A percentile compares a stretch with the other conserved stretches of the same genome.
These are phyloP conservation scores for Microthyrium microscopicum DNA, from an alignment of 2,329 filamentous ascomycete species.

Conservation along the genomic window DNA sequence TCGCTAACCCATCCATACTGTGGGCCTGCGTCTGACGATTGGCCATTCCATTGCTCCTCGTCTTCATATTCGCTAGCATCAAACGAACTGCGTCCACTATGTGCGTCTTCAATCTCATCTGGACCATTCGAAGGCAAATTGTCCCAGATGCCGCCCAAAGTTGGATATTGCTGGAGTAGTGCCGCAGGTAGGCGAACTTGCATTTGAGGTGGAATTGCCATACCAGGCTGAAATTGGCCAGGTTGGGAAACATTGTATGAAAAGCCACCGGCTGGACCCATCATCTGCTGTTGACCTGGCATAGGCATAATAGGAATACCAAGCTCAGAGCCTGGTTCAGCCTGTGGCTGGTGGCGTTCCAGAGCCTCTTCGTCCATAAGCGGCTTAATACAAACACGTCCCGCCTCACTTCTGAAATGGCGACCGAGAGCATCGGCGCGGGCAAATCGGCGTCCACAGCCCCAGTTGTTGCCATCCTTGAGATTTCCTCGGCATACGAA, in stretches of 20 bases:
- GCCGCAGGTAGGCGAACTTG: slow-evolving; percentile 62
- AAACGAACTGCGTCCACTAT: slow-evolving; percentile 6
- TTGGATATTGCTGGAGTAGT: slow-evolving; percentile 80
- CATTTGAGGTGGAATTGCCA: slow-evolving; percentile 30
- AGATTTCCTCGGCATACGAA: slow-evolving; percentile 92
- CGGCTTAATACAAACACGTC: slow-evolving; percentile 93
- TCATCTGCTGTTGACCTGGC: slow-evolving; percentile 18
- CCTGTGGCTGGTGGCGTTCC: slow-evolving; percentile 29
- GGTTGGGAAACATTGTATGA: slow-evolving; percentile 1
- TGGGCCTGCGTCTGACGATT: slow-evolving; percentile 20
- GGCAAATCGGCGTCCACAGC: slow-evolving; percentile 82
- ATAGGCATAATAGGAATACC: slow-evolving; percentile 11
- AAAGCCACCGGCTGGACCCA: slow-evolving; percentile 19
- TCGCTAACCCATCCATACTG: slow-evolving; percentile 9
- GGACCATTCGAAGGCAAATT: slow-evolving; percentile 47
- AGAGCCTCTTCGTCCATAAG: slow-evolving; percentile 86
- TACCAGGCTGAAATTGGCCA: slow-evolving; percentile 13
- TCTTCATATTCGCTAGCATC: slow-evolving; percentile 34
- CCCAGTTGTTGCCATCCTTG: slow-evolving; percentile 71
- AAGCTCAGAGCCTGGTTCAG: slow-evolving; percentile 1
- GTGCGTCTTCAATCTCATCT: slow-evolving; percentile 34
- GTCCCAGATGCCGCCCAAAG: slow-evolving; percentile 76
- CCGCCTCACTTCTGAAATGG: slow-evolving; percentile 91
- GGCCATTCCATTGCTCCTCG: slow-evolving; percentile 56
- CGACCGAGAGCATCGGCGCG: slow-evolving; percentile 86